Conservation (phyloP, 306 rosid genomes). For the Vicia villosa region DNA sequence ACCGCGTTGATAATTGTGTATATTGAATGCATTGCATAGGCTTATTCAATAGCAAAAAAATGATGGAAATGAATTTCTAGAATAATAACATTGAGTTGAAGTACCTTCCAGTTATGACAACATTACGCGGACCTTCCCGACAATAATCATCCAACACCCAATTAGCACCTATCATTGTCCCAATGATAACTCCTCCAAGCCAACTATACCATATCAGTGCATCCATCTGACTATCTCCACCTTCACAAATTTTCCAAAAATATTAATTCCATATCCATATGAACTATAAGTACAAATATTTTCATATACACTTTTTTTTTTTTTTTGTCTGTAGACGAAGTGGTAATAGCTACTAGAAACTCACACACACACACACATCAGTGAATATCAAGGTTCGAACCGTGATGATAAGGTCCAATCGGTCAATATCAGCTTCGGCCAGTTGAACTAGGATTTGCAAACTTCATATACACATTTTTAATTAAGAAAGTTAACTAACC, state of each 20-base stretch:
- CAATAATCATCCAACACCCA: conserved; percentile 87
- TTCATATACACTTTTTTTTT: too few species aligned
- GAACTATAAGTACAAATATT: too few species aligned
- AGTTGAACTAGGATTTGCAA: too few species aligned
- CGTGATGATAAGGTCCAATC: too few species aligned
- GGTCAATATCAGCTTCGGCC: too few species aligned
- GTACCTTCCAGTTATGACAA: conserved; percentile 94
- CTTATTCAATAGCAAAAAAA: conserved; percentile 19
- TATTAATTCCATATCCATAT: background rate
- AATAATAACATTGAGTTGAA: conserved; percentile 6
- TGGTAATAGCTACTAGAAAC: too few species aligned
- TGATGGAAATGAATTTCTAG: conserved; percentile 1
- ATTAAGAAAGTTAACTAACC: conserved; percentile 51
- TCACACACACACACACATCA: too few species aligned
- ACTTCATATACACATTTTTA: background rate
- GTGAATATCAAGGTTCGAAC: too few species aligned
- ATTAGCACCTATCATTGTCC: conserved; percentile 94
- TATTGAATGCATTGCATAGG: background rate
- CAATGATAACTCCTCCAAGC: conserved; percentile 96
- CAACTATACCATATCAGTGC: conserved; percentile 86
- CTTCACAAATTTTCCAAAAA: conserved; percentile 48
- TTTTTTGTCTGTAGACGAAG: too few species aligned
- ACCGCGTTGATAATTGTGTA: background rate
- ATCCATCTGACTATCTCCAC: conserved; percentile 82
- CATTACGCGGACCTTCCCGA: conserved; percentile 93